phyloP scores from a whole-genome alignment of 345 rosid species.

The Camelina laxa region DNA sequence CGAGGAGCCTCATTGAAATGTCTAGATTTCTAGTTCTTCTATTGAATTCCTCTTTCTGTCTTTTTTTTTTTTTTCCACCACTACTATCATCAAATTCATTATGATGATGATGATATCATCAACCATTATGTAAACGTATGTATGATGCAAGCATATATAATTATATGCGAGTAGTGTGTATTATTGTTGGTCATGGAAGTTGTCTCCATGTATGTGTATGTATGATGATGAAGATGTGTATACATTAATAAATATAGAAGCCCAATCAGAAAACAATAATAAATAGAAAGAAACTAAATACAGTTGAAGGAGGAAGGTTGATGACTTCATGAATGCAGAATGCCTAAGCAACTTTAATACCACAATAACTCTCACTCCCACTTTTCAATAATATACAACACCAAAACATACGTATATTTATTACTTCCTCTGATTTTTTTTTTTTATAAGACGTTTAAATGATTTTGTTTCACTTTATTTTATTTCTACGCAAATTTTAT shows the following conservation, averaged over 20 bases:
- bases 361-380: constrained; percentile 43
- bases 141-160: constrained; percentile 19
- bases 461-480: neutral
- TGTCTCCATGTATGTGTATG: constrained; percentile 25
- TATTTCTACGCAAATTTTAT: neutral
- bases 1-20: constrained; percentile 39
- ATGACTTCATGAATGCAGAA: constrained; percentile 48
- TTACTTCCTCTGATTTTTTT: neutral
- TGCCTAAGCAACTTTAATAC: constrained; percentile 46
- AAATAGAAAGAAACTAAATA: constrained; percentile 42
- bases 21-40: constrained; percentile 24
- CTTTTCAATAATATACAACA: constrained; percentile 33
- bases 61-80: neutral
- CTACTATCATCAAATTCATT: neutral
- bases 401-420: neutral
- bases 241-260: constrained; percentile 19
- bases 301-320: constrained; percentile 49
- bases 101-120: constrained; percentile 25
- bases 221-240: constrained; percentile 28
- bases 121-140: constrained; percentile 3
- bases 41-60: constrained; percentile 3
- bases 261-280: neutral
- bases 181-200: constrained; percentile 17
- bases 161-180: constrained; percentile 10
- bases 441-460: neutral